A percentile compares a stretch with the other conserved stretches of the same genome.
Conservation (phyloP, 768 basidiomycete genomes). For the Collybiopsis luxurians region DNA sequence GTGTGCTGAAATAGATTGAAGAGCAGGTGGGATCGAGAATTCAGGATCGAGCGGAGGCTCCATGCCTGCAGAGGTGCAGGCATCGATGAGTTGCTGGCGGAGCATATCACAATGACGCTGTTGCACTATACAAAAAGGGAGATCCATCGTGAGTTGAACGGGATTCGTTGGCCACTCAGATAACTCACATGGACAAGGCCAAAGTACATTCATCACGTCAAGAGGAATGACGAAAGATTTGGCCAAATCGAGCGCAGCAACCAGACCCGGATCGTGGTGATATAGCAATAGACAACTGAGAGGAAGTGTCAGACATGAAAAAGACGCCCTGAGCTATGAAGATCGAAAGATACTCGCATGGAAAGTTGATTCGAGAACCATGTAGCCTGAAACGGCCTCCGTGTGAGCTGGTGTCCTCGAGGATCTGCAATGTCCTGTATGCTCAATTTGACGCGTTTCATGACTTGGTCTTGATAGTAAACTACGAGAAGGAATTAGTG, state of each 20-base stretch:
- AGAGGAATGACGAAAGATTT: constrained; percentile 61
- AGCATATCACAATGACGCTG: constrained; percentile 10
- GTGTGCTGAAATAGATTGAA: background rate
- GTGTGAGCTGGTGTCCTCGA: constrained; percentile 54
- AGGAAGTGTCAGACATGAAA: background rate
- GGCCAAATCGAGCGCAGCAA: constrained; percentile 61
- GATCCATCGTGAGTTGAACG: background rate
- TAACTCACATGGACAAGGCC: constrained; percentile 53
- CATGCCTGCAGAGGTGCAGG: constrained; percentile 5
- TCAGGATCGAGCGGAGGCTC: constrained; percentile 17
- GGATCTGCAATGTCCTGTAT: constrained; percentile 49
- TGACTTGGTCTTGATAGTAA: constrained; percentile 63
- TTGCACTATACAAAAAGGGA: constrained; percentile 9
- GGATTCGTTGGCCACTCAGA: too few species aligned
- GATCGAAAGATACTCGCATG: constrained; percentile 46
- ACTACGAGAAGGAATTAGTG: constrained; percentile 37
- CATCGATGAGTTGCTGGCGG: constrained; percentile 10
- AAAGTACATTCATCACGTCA: constrained; percentile 66
- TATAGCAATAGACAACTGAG: constrained; percentile 63
- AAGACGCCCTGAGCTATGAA: background rate
- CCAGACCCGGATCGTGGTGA: constrained; percentile 56
- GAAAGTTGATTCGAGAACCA: constrained; percentile 72
- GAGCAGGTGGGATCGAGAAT: constrained; percentile 21
- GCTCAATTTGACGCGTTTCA: constrained; percentile 55
- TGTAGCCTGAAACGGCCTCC: constrained; percentile 66